Evolutionary conservation across 208 protist species (phyloP).

Genomic region (Crithidia acanthocephali): DNA sequence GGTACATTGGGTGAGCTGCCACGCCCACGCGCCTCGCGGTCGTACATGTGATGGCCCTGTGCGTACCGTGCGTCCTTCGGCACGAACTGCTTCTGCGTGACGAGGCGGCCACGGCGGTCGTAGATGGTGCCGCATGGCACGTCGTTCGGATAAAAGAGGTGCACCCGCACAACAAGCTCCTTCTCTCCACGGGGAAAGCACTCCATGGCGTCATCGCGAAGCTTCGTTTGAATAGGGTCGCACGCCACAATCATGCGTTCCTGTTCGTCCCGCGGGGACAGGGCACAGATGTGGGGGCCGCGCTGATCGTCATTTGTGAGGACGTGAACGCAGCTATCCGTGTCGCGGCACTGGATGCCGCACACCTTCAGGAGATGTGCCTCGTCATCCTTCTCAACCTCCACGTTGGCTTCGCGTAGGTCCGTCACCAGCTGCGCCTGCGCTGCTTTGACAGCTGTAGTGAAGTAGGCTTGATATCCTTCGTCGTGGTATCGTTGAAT

Average conservation of each 20-base stretch:
- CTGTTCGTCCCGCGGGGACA: neutral
- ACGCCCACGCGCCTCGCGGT: neutral
- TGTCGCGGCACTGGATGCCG: conserved; percentile 13
- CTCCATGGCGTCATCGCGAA: conserved; percentile 30
- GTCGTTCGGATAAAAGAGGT: conserved; percentile 25
- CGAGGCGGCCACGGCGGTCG: conserved; percentile 23
- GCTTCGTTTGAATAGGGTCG: conserved; percentile 19
- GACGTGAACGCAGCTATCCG: conserved; percentile 12
- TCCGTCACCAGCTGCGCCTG: neutral
- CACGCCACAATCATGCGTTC: conserved; percentile 24
- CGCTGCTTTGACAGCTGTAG: neutral
- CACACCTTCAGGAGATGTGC: conserved; percentile 12
- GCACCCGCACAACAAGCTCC: conserved; percentile 22
- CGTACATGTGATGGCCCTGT: conserved; percentile 16
- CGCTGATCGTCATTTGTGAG: neutral
- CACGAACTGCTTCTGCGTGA: conserved; percentile 24
- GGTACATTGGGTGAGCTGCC: neutral
- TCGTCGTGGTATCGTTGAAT: neutral
- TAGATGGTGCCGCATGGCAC: conserved; percentile 15
- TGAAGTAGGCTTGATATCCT: conserved; percentile 14
- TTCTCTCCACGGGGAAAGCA: conserved; percentile 8
- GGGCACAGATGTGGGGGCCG: neutral
- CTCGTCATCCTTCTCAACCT: neutral
- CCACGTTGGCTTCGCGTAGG: conserved; percentile 15
- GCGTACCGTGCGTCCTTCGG: conserved; percentile 3